Base-by-base conservation (phyloP, 129 eudicot genomes). In the Saposhnikovia divaricata region DNA sequence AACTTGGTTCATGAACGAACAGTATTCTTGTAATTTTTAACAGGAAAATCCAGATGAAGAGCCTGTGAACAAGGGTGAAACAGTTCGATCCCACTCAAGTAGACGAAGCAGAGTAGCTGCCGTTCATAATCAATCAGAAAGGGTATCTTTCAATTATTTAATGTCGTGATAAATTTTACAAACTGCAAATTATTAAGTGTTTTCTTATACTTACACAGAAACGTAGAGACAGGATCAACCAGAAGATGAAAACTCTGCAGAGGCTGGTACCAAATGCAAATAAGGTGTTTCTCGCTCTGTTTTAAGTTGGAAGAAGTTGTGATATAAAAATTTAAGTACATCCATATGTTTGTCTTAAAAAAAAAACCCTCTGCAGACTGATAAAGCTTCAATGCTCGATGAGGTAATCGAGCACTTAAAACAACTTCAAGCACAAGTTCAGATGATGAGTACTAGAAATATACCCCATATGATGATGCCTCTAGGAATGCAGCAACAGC, bases 231-330 rank as follows among this genome's bases (percentile, higher is more conserved):
- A 77, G 93, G 81, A 93, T 93, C 81, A 93, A 93, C 79, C 89
- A 93, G 89, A 93, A 91, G 87, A 93, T 93, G 98, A 93, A 89
- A 83, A 92, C 96, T 57, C 89, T 93, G 68, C 98, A 93, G 76
- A 93, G 86, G 83, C 72, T 93, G 77, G 98, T 93, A 71, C 98
- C 98, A 21, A 91, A 93, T 83, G 98, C 98, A 70, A 84, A 87
- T 81, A 88, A 86, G 92, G 92, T 88, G 72, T 34, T 68, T 31
- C n/a, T 46, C 2, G 18, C 9, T 48, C 27, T 75, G 40, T 31
- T 75, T 75, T 27, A 45, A 4, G 59, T 75, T 12, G 42, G 11
- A 28, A 9, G 69, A 75, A 46, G 15, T 25, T 46, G 19, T n/a
- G 15, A 21, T 50, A 4, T 47, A 2, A 34, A 5, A 46, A 44